phyloP scores from a whole-genome alignment of 208 protist genomes.

The Acanthamoeba lenticulata region DNA sequence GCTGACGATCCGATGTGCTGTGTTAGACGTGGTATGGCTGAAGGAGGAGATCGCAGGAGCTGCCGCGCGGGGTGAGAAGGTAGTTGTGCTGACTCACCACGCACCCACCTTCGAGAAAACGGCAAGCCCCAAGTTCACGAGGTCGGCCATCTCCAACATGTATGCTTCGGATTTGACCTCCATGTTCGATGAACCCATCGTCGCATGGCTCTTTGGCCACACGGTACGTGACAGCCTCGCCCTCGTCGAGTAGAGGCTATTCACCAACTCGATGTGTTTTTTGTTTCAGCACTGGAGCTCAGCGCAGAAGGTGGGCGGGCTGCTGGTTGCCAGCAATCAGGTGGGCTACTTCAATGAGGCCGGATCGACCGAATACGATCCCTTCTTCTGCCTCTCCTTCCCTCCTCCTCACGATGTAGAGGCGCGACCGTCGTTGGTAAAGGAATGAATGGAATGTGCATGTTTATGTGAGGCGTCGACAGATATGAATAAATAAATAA shows the following conservation, averaged over 20 bases:
- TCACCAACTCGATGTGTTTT: no score
- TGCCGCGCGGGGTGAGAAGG: background rate
- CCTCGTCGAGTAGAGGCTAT: no score
- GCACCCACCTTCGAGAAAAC: background rate
- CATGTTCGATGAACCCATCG: background rate
- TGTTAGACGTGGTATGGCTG: background rate
- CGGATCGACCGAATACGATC: background rate
- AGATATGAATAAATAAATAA: no score
- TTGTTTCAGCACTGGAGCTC: slow-evolving; percentile 40
- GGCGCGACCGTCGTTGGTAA: no score
- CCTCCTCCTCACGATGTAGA: background rate
- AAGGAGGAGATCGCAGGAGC: background rate
- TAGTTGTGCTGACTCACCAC: slow-evolving; percentile 21
- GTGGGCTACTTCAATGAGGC: slow-evolving; percentile 26
- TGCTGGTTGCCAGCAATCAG: slow-evolving; percentile 10
- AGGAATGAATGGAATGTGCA: no score
- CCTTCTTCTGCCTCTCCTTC: background rate
- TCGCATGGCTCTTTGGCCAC: slow-evolving; percentile 48
- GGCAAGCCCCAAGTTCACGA: background rate
- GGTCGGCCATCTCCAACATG: background rate
- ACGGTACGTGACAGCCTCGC: no score
- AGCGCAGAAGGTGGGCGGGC: background rate
- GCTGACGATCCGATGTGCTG: no score
- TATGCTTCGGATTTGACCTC: background rate
- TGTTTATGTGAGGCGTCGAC: no score